Evolutionary conservation across 2,329 filamentous ascomycete genomes (phyloP).

Genomic region (Nemania serpens): DNA sequence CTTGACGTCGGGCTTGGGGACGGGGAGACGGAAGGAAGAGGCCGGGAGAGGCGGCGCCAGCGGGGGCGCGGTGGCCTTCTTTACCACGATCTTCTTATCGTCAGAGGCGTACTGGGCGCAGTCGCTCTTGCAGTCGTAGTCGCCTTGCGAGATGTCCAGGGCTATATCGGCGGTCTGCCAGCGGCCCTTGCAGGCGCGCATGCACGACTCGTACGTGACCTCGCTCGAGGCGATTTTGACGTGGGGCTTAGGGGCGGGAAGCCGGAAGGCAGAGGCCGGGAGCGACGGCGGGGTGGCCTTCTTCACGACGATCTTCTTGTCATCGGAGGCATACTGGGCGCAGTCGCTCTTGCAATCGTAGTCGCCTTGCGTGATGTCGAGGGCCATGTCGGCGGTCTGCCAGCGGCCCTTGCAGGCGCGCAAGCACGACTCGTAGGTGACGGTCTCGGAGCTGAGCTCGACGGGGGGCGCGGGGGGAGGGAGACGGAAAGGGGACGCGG

Average conservation of each 20-base stretch:
- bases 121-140: conserved; percentile 3
- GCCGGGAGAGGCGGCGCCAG: not conserved
- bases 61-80: too few relatives aligned
- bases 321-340: not conserved
- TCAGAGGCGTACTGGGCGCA: not conserved
- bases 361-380: conserved; percentile 1
- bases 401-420: conserved; percentile 3
- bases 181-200: conserved; percentile 9
- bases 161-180: conserved; percentile 8
- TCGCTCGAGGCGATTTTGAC: too few relatives aligned
- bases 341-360: not conserved
- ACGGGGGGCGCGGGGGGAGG: too few relatives aligned
- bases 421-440: not conserved
- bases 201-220: not conserved
- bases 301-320: not conserved
- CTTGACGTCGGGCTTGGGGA: too few relatives aligned
- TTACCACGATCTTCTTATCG: too few relatives aligned
- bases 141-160: conserved; percentile 8
- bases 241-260: too few relatives aligned
- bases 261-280: not conserved
- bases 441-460: too few relatives aligned
- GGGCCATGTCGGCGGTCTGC: not conserved
- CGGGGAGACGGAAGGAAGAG: too few relatives aligned
- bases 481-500: too few relatives aligned
- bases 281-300: not conserved